Conservation (phyloP, 257 asterid genomes). For the Plantago major region DNA sequence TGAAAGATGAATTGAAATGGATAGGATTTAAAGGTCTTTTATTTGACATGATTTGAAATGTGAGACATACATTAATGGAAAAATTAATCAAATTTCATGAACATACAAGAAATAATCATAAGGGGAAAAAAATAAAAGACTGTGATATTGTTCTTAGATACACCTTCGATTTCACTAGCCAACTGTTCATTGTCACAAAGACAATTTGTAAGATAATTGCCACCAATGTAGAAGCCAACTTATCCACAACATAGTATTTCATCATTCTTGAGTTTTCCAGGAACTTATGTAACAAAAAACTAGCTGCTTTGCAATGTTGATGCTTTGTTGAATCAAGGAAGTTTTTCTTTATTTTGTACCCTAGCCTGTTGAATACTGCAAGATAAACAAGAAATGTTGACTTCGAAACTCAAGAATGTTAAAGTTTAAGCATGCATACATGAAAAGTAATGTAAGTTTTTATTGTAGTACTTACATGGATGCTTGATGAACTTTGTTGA, state of each 20-base stretch:
- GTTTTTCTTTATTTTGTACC: slow-evolving; percentile 31
- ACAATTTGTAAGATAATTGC: slow-evolving; percentile 23
- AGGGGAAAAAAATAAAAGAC: background rate
- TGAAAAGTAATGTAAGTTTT: no score
- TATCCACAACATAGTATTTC: slow-evolving; percentile 26
- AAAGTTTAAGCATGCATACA: no score
- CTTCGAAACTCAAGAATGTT: no score
- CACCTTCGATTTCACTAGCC: slow-evolving; percentile 2
- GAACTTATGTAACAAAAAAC: slow-evolving; percentile 38
- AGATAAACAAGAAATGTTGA: background rate
- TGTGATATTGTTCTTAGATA: no score
- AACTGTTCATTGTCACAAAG: slow-evolving; percentile 14
- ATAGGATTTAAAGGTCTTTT: no score
- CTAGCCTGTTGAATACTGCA: slow-evolving; percentile 32
- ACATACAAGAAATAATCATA: slow-evolving; percentile 17
- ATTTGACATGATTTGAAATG: no score
- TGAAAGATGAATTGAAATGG: no score
- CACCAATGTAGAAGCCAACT: slow-evolving; percentile 27
- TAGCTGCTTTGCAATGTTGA: slow-evolving; percentile 11
- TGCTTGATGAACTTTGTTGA: slow-evolving; percentile 11
- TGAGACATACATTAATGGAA: slow-evolving; percentile 17
- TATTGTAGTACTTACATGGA: slow-evolving; percentile 30
- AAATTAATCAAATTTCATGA: slow-evolving; percentile 30
- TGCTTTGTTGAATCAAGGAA: slow-evolving; percentile 15
- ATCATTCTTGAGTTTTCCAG: slow-evolving; percentile 17